Conservation (phyloP, 352 stramenopile species). For the Phytophthora pisi region DNA sequence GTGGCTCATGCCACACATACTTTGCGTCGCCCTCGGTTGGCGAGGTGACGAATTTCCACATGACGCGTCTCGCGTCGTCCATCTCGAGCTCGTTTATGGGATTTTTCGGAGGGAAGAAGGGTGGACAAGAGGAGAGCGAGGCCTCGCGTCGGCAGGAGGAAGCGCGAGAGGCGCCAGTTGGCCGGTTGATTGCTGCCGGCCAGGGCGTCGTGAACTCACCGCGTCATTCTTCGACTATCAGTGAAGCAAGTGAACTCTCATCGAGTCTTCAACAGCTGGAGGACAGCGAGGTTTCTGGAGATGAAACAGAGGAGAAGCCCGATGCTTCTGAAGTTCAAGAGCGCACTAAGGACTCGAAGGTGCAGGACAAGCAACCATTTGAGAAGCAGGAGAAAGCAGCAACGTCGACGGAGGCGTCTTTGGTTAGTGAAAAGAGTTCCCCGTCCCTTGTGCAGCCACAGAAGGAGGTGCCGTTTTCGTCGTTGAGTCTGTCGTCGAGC, state of each 20-base stretch:
- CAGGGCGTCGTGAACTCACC: conserved; percentile 47
- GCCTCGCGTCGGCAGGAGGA: conserved; percentile 35
- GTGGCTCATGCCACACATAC: conserved; percentile 80
- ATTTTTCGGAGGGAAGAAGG: conserved; percentile 56
- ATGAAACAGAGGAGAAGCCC: conserved; percentile 40
- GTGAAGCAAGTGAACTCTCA: conserved; percentile 36
- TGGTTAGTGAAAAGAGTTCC: not conserved
- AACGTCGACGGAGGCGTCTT: not conserved
- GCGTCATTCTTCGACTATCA: conserved; percentile 34
- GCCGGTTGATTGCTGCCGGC: conserved; percentile 66
- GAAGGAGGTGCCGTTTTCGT: conserved; percentile 15
- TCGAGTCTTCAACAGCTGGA: conserved; percentile 36
- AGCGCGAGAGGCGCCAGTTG: conserved; percentile 54
- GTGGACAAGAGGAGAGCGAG: conserved; percentile 30
- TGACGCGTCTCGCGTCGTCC: conserved; percentile 73
- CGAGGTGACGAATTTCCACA: conserved; percentile 86
- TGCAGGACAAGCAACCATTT: not conserved
- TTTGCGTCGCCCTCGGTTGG: conserved; percentile 82
- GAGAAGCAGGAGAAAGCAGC: conserved; percentile 7
- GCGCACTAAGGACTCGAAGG: not conserved
- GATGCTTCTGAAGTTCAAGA: conserved; percentile 16
- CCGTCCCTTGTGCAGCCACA: not conserved
- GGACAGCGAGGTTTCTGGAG: conserved; percentile 30
- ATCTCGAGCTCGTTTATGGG: conserved; percentile 81
- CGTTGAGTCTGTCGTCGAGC: conserved; percentile 18